These are phyloP conservation scores for Boletellus deceptivus DNA, from an alignment of 1,284 basidiomycete genomes.

Conservation along the genomic window DNA sequence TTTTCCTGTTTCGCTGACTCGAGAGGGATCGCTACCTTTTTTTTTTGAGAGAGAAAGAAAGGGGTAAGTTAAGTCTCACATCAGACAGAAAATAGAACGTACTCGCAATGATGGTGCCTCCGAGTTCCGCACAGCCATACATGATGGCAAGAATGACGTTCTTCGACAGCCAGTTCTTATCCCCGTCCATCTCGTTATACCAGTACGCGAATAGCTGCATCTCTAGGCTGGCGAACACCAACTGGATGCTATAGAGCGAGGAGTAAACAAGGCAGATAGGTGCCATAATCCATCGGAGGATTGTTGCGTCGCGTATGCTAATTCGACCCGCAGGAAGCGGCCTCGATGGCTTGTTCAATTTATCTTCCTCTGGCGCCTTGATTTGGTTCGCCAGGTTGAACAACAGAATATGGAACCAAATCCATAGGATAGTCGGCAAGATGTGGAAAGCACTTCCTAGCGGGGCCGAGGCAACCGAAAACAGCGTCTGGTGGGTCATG, in stretches of 20 bases:
- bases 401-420: slow-evolving; percentile 44
- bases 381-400: slow-evolving; percentile 45
- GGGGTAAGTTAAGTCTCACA: not conserved
- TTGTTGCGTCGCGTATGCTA: slow-evolving; percentile 29
- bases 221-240: slow-evolving; percentile 33
- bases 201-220: slow-evolving; percentile 31
- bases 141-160: slow-evolving; percentile 40
- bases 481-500: slow-evolving; percentile 32
- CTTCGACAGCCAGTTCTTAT: slow-evolving; percentile 37
- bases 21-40: slow-evolving; percentile 5
- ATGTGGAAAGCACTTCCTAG: slow-evolving; percentile 20
- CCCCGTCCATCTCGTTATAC: slow-evolving; percentile 39
- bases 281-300: slow-evolving; percentile 39
- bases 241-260: slow-evolving; percentile 29
- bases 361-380: slow-evolving; percentile 40
- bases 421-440: slow-evolving; percentile 38
- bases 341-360: slow-evolving; percentile 39
- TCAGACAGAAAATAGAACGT: slow-evolving; percentile 4
- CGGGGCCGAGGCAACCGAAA: slow-evolving; percentile 37
- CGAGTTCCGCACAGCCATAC: slow-evolving; percentile 38
- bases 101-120: slow-evolving; percentile 40
- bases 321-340: slow-evolving; percentile 43
- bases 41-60: too few relatives aligned
- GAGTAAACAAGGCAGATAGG: slow-evolving; percentile 38
- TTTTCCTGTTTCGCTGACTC: slow-evolving; percentile 21